These are phyloP conservation scores for Xylariaceae sp. DNA, from an alignment of 2,329 filamentous ascomycete genomes.

Conservation along the genomic window DNA sequence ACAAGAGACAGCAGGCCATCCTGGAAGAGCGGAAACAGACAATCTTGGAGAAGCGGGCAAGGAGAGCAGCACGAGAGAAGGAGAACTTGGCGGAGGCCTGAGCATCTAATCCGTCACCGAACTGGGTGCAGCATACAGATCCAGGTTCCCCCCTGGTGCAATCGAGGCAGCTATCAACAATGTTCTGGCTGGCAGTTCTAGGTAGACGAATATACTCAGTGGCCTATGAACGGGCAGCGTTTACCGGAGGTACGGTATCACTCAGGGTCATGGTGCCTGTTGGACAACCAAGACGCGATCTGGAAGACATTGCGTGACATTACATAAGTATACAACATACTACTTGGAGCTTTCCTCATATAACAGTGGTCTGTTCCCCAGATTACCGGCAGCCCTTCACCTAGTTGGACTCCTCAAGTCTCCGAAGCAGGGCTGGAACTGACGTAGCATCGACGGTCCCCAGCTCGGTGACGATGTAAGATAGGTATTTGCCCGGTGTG, in stretches of 20 bases:
- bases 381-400: slow-evolving; percentile 12
- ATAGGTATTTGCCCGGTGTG: slow-evolving; percentile 78
- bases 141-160: too few species aligned
- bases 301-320: background rate
- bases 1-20: slow-evolving; percentile 70
- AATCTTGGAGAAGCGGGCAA: slow-evolving; percentile 82
- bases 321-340: background rate
- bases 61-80: slow-evolving; percentile 62
- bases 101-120: slow-evolving; percentile 8
- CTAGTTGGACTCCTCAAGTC: slow-evolving; percentile 48
- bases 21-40: slow-evolving; percentile 70
- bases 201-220: too few species aligned
- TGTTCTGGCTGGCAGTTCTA: too few species aligned
- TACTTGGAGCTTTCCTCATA: too few species aligned
- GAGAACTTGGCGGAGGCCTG: slow-evolving; percentile 20
- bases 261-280: too few species aligned
- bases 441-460: slow-evolving; percentile 80
- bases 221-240: too few species aligned
- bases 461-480: slow-evolving; percentile 85
- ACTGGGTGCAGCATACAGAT: too few species aligned
- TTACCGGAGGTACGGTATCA: too few species aligned
- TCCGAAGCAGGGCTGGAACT: slow-evolving; percentile 58
- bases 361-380: too few species aligned
- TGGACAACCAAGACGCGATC: too few species aligned
- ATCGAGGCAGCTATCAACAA: too few species aligned